Percentiles rank a stretch among this genome's conserved stretches.
phyloP scores from a whole-genome alignment of 1,284 basidiomycete genomes.

The Gomphus bonarii region DNA sequence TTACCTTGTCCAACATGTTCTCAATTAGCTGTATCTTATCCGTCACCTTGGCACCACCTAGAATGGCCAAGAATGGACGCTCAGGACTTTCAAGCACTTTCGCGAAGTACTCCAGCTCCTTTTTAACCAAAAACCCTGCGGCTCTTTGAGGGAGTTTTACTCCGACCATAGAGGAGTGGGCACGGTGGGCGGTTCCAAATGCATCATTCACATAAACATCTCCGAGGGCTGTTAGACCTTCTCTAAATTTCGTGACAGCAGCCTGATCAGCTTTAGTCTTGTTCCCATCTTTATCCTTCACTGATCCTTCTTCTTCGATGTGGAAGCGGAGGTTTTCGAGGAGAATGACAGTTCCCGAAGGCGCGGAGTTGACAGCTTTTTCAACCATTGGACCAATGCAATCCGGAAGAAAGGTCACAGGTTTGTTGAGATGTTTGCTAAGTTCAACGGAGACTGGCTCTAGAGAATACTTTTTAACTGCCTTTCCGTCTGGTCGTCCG shows the following conservation, averaged over 20 bases:
- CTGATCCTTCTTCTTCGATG: constrained; percentile 94
- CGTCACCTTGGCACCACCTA: constrained; percentile 97
- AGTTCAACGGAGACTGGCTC: constrained; percentile 77
- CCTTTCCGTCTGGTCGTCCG: constrained; percentile 92
- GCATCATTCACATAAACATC: constrained; percentile 99
- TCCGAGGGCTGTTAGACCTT: constrained; percentile 82
- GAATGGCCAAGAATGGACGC: constrained; percentile 94
- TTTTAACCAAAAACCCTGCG: constrained; percentile 95
- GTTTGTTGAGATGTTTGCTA: constrained; percentile 55
- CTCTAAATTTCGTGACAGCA: constrained; percentile 78
- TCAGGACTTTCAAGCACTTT: constrained; percentile 95
- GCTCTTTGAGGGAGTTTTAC: constrained; percentile 90
- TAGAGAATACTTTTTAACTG: constrained; percentile 84
- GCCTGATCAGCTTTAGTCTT: constrained; percentile 88
- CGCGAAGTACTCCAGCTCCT: constrained; percentile 98
- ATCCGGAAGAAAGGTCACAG: constrained; percentile 79
- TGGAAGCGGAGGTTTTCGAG: constrained; percentile 99
- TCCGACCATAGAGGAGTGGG: constrained; percentile 98
- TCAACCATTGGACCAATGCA: constrained; percentile 85
- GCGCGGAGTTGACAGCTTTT: constrained; percentile 61
- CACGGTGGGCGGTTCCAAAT: constrained; percentile 97
- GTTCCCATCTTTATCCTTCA: constrained; percentile 86
- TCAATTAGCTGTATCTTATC: constrained; percentile 99
- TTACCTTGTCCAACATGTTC: constrained; percentile 97
- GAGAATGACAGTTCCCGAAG: constrained; percentile 76